These are phyloP conservation scores for Lactuca sativa DNA, from an alignment of 129 eudicot genomes.

Conservation along the genomic window DNA sequence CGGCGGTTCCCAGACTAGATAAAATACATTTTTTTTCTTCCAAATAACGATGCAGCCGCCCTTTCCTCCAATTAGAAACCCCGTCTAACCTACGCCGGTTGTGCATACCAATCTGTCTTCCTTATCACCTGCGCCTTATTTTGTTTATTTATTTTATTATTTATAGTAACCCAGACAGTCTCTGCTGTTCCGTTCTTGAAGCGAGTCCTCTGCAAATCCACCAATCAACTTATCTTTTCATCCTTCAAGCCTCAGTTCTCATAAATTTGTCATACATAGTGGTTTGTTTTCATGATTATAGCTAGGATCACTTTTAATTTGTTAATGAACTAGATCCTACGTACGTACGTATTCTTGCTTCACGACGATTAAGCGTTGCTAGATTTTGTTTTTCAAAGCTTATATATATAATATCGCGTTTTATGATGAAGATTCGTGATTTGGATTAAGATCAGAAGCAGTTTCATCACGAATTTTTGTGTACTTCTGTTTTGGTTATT, in stretches of 20 bases:
- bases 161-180: background rate
- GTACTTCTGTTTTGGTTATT: background rate
- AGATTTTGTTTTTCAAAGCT: conserved; percentile 2
- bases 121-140: background rate
- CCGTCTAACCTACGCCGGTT: conserved; percentile 25
- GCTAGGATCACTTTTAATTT: background rate
- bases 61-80: conserved; percentile 39
- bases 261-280: background rate
- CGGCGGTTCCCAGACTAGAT: background rate
- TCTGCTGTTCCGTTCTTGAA: conserved; percentile 10
- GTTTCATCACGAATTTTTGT: background rate
- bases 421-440: background rate
- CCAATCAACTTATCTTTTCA: background rate
- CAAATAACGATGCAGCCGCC: conserved; percentile 34
- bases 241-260: background rate
- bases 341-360: background rate
- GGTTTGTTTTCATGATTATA: background rate
- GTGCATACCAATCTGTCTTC: conserved; percentile 5
- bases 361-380: background rate
- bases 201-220: conserved; percentile 1
- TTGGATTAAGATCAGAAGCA: conserved; percentile 10
- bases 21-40: background rate
- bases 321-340: background rate
- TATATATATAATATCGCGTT: background rate
- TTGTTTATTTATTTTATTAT: conserved; percentile 15